Conservation (phyloP, 495 filamentous ascomycete species). For the Hypoxylon rickii region DNA sequence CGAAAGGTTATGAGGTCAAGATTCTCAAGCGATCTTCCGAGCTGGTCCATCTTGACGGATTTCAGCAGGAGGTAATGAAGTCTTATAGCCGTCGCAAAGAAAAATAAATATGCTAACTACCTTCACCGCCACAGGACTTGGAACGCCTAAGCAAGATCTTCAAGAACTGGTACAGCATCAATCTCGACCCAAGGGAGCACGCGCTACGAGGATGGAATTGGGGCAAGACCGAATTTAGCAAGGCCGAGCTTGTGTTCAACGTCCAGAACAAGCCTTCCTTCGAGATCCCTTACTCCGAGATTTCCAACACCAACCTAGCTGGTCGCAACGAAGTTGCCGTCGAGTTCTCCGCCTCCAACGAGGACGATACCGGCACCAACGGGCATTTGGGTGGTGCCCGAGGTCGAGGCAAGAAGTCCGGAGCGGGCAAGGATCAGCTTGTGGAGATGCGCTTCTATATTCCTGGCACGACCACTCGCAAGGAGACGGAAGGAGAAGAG, state of each 20-base stretch:
- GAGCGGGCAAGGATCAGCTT: slow-evolving; percentile 85
- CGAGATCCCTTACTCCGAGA: slow-evolving; percentile 96
- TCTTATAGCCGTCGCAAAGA: neutral
- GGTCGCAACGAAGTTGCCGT: slow-evolving; percentile 98
- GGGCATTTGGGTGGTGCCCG: slow-evolving; percentile 76
- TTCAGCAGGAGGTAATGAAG: slow-evolving; percentile 76
- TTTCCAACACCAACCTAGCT: slow-evolving; percentile 96
- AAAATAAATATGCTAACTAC: slow-evolving; percentile 9
- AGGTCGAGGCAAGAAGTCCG: slow-evolving; percentile 83
- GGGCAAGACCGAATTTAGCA: slow-evolving; percentile 97
- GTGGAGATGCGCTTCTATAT: slow-evolving; percentile 99
- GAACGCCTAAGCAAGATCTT: slow-evolving; percentile 88
- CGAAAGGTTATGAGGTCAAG: slow-evolving; percentile 91
- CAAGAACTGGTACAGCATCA: slow-evolving; percentile 95
- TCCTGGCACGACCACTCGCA: slow-evolving; percentile 85
- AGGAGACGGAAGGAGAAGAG: slow-evolving; percentile 77
- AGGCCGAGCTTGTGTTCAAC: slow-evolving; percentile 92
- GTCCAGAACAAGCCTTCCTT: slow-evolving; percentile 97
- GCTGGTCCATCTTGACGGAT: slow-evolving; percentile 93
- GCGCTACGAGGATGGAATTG: slow-evolving; percentile 98
- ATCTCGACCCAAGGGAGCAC: slow-evolving; percentile 89
- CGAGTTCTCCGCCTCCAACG: slow-evolving; percentile 80
- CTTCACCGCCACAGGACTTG: slow-evolving; percentile 65
- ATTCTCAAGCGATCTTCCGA: slow-evolving; percentile 80
- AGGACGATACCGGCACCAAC: slow-evolving; percentile 69